A percentile compares a stretch with the other conserved stretches of the same genome.
These are phyloP conservation scores for Cornus controversa DNA, from an alignment of 148 eudicot species.

Conservation along the genomic window DNA sequence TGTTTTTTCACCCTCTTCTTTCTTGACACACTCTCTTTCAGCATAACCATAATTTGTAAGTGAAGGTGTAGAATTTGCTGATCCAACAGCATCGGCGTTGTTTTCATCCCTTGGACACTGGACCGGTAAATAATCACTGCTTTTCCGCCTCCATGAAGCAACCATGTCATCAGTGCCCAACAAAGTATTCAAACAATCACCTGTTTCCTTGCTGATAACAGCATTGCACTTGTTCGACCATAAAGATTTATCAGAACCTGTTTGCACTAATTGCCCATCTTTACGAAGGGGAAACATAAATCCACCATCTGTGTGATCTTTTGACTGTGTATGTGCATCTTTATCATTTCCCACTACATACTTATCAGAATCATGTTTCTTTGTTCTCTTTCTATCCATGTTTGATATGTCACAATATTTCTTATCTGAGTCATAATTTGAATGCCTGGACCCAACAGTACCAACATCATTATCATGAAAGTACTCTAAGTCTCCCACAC, in stretches of 20 bases:
- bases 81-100: slow-evolving; percentile 47
- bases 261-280: slow-evolving; percentile 49
- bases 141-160: slow-evolving; percentile 67
- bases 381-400: slow-evolving; percentile 43
- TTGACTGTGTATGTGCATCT: slow-evolving; percentile 35
- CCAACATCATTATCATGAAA: slow-evolving; percentile 64
- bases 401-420: slow-evolving; percentile 32
- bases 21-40: slow-evolving; percentile 52
- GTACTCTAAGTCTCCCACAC: slow-evolving; percentile 80
- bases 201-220: slow-evolving; percentile 40
- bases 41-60: slow-evolving; percentile 65
- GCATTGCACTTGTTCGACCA: slow-evolving; percentile 52
- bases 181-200: slow-evolving; percentile 27
- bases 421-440: slow-evolving; percentile 36
- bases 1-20: slow-evolving; percentile 43
- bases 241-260: slow-evolving; percentile 51
- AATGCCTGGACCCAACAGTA: slow-evolving; percentile 37
- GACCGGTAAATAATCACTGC: slow-evolving; percentile 69
- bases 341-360: slow-evolving; percentile 30
- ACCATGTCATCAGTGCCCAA: slow-evolving; percentile 52
- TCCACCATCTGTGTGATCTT: slow-evolving; percentile 52
- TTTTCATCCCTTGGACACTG: slow-evolving; percentile 66
- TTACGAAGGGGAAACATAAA: slow-evolving; percentile 83
- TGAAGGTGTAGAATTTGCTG: slow-evolving; percentile 77
- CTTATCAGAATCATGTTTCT: slow-evolving; percentile 43